Conservation (phyloP, 2,329 filamentous ascomycete species). For the Coniochaeta sp. region DNA sequence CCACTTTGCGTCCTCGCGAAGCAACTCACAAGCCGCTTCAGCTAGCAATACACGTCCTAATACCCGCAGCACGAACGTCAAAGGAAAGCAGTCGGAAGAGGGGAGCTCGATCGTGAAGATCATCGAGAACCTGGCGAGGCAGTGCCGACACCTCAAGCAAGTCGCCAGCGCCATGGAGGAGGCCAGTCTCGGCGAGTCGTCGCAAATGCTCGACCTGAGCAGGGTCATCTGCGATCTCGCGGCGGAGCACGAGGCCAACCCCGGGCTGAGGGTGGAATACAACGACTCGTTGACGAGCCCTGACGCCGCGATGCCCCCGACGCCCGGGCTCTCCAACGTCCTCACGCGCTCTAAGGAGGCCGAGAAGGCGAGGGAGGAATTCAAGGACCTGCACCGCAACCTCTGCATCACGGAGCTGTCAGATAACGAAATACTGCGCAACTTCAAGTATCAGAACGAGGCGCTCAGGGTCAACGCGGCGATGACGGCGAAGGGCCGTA, state of each 20-base stretch:
- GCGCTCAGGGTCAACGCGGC: conserved; percentile 7
- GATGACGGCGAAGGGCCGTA: conserved; percentile 27
- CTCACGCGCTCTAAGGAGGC: conserved; percentile 4
- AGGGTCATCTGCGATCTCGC: conserved; percentile 21
- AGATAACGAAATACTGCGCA: conserved; percentile 27
- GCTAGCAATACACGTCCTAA: background rate
- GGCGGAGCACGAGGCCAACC: conserved; percentile 4
- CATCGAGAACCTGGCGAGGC: conserved; percentile 19
- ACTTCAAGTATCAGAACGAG: conserved; percentile 15
- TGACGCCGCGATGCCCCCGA: background rate
- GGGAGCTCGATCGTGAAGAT: conserved; percentile 17
- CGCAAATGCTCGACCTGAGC: conserved; percentile 25
- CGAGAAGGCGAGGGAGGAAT: conserved; percentile 9
- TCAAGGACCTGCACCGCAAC: conserved; percentile 23
- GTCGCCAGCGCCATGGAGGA: conserved; percentile 13
- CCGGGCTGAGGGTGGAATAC: conserved; percentile 4
- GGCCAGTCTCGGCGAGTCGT: conserved; percentile 16
- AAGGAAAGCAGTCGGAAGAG: conserved; percentile 12
- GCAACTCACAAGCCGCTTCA: too few relatives aligned
- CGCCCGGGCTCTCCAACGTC: background rate
- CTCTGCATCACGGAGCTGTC: conserved; percentile 23
- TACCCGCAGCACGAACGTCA: background rate
- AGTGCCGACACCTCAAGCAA: conserved; percentile 24
- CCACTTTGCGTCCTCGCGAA: conserved; percentile 20
- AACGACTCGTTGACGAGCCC: background rate